These are phyloP conservation scores for Neoboletus subvelutipes DNA, from an alignment of 768 basidiomycete genomes.

Conservation along the genomic window DNA sequence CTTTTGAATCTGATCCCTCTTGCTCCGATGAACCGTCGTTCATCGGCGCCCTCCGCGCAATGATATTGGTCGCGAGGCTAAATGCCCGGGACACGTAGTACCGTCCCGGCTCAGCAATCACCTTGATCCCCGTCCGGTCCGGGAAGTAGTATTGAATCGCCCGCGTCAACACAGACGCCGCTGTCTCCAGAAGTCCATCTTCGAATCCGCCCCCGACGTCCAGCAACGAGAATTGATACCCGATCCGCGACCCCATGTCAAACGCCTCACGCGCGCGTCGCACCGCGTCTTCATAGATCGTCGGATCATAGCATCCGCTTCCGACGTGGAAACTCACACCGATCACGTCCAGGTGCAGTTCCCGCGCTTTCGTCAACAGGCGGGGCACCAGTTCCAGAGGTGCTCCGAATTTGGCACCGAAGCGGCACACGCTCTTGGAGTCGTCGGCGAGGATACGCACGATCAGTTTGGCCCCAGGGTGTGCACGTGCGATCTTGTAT, in stretches of 20 bases:
- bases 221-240: constrained; percentile 79
- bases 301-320: constrained; percentile 92
- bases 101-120: constrained; percentile 95
- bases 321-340: constrained; percentile 99
- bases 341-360: constrained; percentile 80
- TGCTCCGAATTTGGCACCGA: constrained; percentile 97
- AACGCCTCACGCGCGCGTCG: constrained; percentile 80
- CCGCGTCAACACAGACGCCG: constrained; percentile 64
- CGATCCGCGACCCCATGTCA: constrained; percentile 78
- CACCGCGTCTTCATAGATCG: constrained; percentile 88
- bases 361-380: constrained; percentile 75
- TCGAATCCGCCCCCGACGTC: constrained; percentile 99
- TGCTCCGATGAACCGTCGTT: constrained; percentile 30
- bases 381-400: constrained; percentile 76
- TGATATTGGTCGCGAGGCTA: constrained; percentile 89
- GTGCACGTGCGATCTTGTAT: constrained; percentile 81
- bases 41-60: constrained; percentile 76
- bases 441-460: constrained; percentile 98
- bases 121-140: constrained; percentile 58
- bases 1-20: constrained; percentile 18
- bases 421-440: constrained; percentile 88
- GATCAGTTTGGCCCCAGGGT: constrained; percentile 83
- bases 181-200: constrained; percentile 77
- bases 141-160: constrained; percentile 84
- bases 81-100: constrained; percentile 94